Conservation (phyloP, 768 basidiomycete genomes). For the Lactarius trivialis region DNA sequence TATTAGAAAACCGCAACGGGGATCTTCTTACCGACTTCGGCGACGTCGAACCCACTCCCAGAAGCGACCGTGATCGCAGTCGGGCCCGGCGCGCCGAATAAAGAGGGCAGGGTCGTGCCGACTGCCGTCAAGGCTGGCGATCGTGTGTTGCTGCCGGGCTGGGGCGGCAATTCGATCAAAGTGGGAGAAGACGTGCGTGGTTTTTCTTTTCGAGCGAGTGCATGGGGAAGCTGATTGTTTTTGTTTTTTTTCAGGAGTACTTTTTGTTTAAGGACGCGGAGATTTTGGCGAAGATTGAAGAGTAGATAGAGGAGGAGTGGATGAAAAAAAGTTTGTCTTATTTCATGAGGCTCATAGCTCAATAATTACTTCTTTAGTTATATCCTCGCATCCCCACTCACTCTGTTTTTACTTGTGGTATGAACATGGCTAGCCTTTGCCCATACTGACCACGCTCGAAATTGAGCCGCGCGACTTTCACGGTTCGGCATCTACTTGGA, state of each 20-base stretch:
- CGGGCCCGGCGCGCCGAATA: slow-evolving; percentile 90
- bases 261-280: slow-evolving; percentile 91
- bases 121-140: slow-evolving; percentile 82
- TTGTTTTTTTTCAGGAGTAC: slow-evolving; percentile 62
- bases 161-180: slow-evolving; percentile 96
- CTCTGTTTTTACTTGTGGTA: too few species aligned
- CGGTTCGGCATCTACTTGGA: too few species aligned
- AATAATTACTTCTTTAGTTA: neutral
- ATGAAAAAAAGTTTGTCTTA: neutral
- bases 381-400: neutral
- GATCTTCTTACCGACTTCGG: slow-evolving; percentile 90
- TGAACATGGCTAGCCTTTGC: too few species aligned
- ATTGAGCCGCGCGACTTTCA: too few species aligned
- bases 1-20: slow-evolving; percentile 98
- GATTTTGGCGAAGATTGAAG: slow-evolving; percentile 93
- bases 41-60: slow-evolving; percentile 79
- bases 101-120: slow-evolving; percentile 71
- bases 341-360: neutral
- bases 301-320: slow-evolving; percentile 36
- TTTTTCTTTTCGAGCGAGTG: neutral
- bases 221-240: neutral
- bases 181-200: slow-evolving; percentile 86
- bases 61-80: slow-evolving; percentile 96
- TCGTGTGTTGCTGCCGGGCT: slow-evolving; percentile 87
- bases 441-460: too few species aligned